Evolutionary conservation across 192 early-diverging fungal genomes (phyloP).

Genomic region (Pilobolus umbonatus): DNA sequence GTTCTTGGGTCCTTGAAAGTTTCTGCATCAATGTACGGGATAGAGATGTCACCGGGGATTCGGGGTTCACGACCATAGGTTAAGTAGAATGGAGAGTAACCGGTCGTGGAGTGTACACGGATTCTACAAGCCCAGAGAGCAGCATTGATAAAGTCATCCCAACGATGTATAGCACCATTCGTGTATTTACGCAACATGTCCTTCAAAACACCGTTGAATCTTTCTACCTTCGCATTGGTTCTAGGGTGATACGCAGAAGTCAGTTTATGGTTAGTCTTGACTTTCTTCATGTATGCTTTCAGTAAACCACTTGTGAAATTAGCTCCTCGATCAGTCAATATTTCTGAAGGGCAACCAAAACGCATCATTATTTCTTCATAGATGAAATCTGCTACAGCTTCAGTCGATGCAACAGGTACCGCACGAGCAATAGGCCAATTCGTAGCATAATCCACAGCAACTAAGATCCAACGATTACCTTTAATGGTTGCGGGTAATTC

Average conservation of each 20-base stretch:
- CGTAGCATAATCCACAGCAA: constrained; percentile 30
- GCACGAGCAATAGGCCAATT: constrained; percentile 28
- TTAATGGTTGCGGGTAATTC: background rate
- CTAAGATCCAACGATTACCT: constrained; percentile 20
- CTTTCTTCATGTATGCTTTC: background rate
- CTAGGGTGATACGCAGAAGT: constrained; percentile 22
- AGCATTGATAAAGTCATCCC: constrained; percentile 18
- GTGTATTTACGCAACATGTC: constrained; percentile 16
- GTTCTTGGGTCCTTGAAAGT: background rate
- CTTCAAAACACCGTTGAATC: constrained; percentile 16
- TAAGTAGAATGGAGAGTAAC: constrained; percentile 15
- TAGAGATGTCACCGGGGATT: constrained; percentile 6
- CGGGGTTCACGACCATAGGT: constrained; percentile 22
- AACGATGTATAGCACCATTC: constrained; percentile 1
- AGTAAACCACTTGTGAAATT: constrained; percentile 15
- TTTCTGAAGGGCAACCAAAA: constrained; percentile 20
- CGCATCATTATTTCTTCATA: constrained; percentile 25
- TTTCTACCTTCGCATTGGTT: constrained; percentile 20
- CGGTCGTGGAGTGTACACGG: background rate
- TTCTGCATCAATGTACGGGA: constrained; percentile 13
- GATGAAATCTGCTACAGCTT: constrained; percentile 15
- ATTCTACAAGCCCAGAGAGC: constrained; percentile 11
- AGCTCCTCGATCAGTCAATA: constrained; percentile 16
- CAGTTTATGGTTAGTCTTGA: constrained; percentile 7
- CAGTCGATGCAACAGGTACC: constrained; percentile 12